Evolutionary conservation across 164 flowering plant genomes (phyloP).

Genomic region (Annona cherimola): DNA sequence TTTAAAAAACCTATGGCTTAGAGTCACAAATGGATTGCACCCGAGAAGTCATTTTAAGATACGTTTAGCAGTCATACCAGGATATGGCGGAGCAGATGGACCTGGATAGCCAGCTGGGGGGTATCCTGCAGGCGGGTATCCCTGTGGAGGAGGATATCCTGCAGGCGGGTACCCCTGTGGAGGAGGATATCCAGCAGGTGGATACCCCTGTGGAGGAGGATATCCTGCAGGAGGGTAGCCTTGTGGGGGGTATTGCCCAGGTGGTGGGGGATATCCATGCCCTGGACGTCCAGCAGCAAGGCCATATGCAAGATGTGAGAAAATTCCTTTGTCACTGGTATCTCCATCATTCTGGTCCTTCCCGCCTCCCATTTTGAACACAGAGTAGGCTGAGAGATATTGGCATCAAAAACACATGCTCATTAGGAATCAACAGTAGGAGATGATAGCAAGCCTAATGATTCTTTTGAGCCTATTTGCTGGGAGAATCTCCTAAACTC

Average conservation of each 20-base stretch:
- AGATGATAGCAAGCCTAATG: too few relatives aligned
- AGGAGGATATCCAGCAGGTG: constrained; percentile 36
- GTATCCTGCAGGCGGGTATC: constrained; percentile 28
- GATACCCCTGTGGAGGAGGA: constrained; percentile 24
- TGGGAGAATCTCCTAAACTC: too few relatives aligned
- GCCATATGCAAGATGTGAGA: constrained; percentile 33
- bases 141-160: constrained; percentile 23
- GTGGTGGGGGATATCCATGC: constrained; percentile 22
- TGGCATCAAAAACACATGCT: too few relatives aligned
- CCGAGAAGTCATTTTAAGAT: neutral
- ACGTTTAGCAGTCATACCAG: constrained; percentile 1
- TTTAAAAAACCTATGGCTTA: too few relatives aligned
- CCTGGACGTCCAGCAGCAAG: constrained; percentile 14
- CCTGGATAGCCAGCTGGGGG: constrained; percentile 42
- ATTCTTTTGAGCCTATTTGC: too few relatives aligned
- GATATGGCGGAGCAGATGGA: constrained; percentile 25
- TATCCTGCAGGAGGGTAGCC: constrained; percentile 1
- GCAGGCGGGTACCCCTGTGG: constrained; percentile 32
- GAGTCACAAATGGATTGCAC: neutral
- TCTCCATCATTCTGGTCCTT: constrained; percentile 29
- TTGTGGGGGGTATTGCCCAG: constrained; percentile 17
- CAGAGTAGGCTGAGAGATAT: neutral
- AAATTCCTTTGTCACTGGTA: constrained; percentile 36
- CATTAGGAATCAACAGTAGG: too few relatives aligned
- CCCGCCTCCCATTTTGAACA: constrained; percentile 46